phyloP scores from a whole-genome alignment of 2,329 filamentous ascomycete species.

The Cladosporium sp. region DNA sequence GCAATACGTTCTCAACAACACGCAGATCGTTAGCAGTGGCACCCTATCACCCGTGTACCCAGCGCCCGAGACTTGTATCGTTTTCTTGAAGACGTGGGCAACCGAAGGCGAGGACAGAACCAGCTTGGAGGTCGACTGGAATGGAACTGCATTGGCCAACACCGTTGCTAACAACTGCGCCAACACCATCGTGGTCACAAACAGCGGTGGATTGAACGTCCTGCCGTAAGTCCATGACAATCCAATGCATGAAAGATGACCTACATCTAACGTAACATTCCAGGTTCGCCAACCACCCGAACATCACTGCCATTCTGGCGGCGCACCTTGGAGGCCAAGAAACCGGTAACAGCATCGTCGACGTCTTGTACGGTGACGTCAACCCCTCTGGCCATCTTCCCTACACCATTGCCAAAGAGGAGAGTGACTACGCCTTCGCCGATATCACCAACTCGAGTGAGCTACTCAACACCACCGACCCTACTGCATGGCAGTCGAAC shows the following conservation, averaged over 20 bases:
- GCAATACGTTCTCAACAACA: constrained; percentile 42
- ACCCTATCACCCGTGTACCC: constrained; percentile 23
- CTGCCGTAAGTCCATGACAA: constrained; percentile 35
- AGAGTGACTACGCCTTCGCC: constrained; percentile 31
- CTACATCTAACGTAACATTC: neutral
- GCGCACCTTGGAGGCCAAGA: constrained; percentile 42
- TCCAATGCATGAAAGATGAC: constrained; percentile 36
- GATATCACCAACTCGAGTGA: constrained; percentile 35
- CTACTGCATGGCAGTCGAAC: constrained; percentile 43
- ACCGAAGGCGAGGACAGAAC: constrained; percentile 43
- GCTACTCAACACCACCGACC: constrained; percentile 30
- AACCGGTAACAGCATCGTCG: constrained; percentile 37
- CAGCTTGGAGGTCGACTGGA: constrained; percentile 42
- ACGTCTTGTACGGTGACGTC: constrained; percentile 36
- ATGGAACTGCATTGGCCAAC: constrained; percentile 41
- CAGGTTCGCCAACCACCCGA: constrained; percentile 38
- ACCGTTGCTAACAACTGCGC: constrained; percentile 27
- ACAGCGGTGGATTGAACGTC: constrained; percentile 42
- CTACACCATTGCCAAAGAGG: constrained; percentile 35
- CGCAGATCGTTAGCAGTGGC: constrained; percentile 28
- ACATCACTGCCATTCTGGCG: constrained; percentile 38
- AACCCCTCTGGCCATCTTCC: constrained; percentile 38
- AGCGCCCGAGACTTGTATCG: constrained; percentile 36
- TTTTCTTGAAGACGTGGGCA: constrained; percentile 56
- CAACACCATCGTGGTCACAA: constrained; percentile 41